Conservation (phyloP, 75 land plant species). For the Pinus taeda region DNA sequence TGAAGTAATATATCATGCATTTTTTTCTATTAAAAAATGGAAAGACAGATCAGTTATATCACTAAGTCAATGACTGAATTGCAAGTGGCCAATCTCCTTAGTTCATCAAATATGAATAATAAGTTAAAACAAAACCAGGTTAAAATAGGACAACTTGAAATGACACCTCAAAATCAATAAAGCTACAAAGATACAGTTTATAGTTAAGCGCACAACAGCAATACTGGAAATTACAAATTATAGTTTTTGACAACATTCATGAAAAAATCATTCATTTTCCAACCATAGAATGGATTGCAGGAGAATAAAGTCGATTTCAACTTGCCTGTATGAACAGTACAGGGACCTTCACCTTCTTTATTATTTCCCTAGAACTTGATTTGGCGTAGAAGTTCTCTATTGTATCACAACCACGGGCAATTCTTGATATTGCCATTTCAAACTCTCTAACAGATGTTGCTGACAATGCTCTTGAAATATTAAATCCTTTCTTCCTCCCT, state of each 20-base stretch:
- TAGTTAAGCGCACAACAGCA: background rate
- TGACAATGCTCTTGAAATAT: slow-evolving; percentile 63
- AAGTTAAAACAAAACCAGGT: no score
- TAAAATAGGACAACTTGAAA: no score
- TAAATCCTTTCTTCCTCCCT: slow-evolving; percentile 72
- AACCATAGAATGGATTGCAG: background rate
- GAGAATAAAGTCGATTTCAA: background rate
- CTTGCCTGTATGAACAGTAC: slow-evolving; percentile 85
- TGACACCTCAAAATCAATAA: no score
- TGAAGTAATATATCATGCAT: no score
- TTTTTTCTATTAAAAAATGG: no score
- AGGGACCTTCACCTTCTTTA: slow-evolving; percentile 70
- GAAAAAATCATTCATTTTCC: background rate
- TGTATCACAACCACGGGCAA: slow-evolving; percentile 67
- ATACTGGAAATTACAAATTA: background rate
- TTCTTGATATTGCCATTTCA: slow-evolving; percentile 77
- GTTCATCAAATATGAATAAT: no score
- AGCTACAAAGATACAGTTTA: no score
- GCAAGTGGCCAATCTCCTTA: no score
- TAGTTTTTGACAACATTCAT: background rate
- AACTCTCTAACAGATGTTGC: slow-evolving; percentile 86
- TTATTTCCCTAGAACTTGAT: slow-evolving; percentile 47
- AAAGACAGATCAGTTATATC: no score
- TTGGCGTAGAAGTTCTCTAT: slow-evolving; percentile 71
- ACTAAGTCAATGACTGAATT: no score